phyloP scores from a whole-genome alignment of 176 grass and related monocot genomes.

The Oryza glumipatula region DNA sequence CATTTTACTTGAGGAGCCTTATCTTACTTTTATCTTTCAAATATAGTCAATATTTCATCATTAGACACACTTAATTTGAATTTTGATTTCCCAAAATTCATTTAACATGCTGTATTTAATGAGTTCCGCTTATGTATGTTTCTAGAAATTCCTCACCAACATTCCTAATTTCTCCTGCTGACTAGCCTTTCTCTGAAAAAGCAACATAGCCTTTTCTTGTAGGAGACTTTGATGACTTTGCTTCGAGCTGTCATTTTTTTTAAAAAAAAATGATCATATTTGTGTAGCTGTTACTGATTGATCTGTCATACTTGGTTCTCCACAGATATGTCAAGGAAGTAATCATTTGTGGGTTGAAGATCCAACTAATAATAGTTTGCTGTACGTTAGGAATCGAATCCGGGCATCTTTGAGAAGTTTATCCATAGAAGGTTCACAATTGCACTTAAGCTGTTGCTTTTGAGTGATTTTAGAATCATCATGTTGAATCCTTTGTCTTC shows the following conservation, averaged over 20 bases:
- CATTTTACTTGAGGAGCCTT: background rate
- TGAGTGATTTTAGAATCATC: background rate
- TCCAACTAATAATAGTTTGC: conserved; percentile 81
- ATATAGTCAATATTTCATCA: background rate
- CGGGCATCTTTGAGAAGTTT: conserved; percentile 69
- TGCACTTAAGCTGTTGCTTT: conserved; percentile 29
- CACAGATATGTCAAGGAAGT: conserved; percentile 80
- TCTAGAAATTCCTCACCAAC: background rate
- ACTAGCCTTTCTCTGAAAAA: background rate
- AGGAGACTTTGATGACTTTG: background rate
- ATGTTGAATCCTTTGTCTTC: conserved; percentile 24
- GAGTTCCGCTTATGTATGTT: background rate
- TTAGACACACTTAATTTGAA: conserved; percentile 21
- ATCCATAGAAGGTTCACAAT: conserved; percentile 42
- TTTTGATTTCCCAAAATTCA: conserved; percentile 2
- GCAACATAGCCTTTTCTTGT: background rate
- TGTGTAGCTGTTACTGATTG: conserved; percentile 32
- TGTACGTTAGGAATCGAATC: conserved; percentile 84
- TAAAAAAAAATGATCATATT: background rate
- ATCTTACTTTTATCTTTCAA: background rate
- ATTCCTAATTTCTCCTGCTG: background rate
- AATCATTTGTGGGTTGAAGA: conserved; percentile 91
- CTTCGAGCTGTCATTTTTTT: conserved; percentile 17
- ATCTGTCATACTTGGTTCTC: conserved; percentile 26
- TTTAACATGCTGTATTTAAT: background rate